Evolutionary conservation across 257 asterid genomes (phyloP).

Genomic region (Nicotiana sylvestris): DNA sequence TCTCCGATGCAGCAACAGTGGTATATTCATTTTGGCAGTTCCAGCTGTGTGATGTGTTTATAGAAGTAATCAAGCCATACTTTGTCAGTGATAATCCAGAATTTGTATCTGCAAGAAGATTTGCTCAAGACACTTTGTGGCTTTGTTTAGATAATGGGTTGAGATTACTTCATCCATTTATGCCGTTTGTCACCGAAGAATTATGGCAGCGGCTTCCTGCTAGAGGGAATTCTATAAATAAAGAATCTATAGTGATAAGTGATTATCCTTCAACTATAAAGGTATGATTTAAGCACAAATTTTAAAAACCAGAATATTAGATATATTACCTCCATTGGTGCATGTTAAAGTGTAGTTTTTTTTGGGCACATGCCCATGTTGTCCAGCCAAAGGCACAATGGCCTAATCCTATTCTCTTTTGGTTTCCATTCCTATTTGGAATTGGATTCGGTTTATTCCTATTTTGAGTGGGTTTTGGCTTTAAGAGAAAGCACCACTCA

Average conservation of each 20-base stretch:
- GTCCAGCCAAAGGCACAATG: no score
- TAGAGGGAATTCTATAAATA: conserved; percentile 43
- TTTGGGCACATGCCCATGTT: no score
- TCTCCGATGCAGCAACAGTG: conserved; percentile 77
- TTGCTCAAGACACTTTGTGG: conserved; percentile 85
- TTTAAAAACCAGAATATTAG: no score
- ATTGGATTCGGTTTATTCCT: no score
- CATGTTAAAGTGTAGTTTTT: no score
- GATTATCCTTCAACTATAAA: conserved; percentile 64
- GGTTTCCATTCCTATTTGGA: no score
- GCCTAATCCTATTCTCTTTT: no score
- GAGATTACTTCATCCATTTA: conserved; percentile 82
- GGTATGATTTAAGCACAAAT: conserved; percentile 35
- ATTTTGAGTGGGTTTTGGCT: no score
- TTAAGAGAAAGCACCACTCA: no score
- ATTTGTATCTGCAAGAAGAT: conserved; percentile 39
- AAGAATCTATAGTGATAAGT: conserved; percentile 71
- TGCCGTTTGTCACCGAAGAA: conserved; percentile 91
- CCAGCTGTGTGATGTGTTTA: conserved; percentile 83
- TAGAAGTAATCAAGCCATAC: conserved; percentile 83
- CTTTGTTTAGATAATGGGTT: conserved; percentile 77
- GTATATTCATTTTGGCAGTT: conserved; percentile 85
- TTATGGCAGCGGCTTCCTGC: conserved; percentile 93
- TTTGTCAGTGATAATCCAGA: conserved; percentile 47
- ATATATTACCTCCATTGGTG: no score